Evolutionary conservation across 768 basidiomycete genomes (phyloP), one percentile per base, ranked within the genome.

Genomic region (Mycena sanguinolenta): DNA sequence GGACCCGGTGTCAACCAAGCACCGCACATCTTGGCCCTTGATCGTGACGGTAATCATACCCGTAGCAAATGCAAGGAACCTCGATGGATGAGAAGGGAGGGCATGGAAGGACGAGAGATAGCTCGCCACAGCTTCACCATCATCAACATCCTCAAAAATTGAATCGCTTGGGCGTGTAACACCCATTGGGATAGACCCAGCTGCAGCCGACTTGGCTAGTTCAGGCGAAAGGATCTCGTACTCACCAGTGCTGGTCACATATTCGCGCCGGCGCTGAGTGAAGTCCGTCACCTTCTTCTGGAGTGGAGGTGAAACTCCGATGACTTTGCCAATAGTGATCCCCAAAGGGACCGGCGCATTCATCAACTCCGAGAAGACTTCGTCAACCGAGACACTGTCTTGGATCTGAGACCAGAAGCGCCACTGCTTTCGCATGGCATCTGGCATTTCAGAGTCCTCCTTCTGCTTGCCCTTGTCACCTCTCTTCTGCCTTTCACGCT

Each of bases 1-100:
- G n/a, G 46, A 49, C 46, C 46, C 46, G n/a, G 46, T 49, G 23
- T 49, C 46, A 49, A 49, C 46, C 46, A 49, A 25, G 46, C 46
- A 49, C 46, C 46, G 46, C 46, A 49, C 46, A 4, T 49, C 46
- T n/a, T 49, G 21, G 21, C 23, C 46, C 21, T 23, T 49, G 46
- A 49, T 49, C 46, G 13, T 3, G 23, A 49, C 46, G n/a, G 46
- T 49, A 25, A 49, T 7, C 46, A 49, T 49, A 23, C 46, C 46
- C 2, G 46, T 49, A n/a, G 46, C 46, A 23, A 49, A 49, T 4
- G 46, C 46, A n/a, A 49, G 23, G 23, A 4, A 49, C 27, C 50
- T 25, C 9, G 25, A 52, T 5, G 50, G 12, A 52, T 52, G 25
- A 12, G 50, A 27, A 27, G 50, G 50, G 14, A 52, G 28, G 27